A percentile compares a stretch with the other conserved stretches of the same genome.
phyloP scores from a whole-genome alignment of 768 basidiomycete species.

The Trametes maxima region DNA sequence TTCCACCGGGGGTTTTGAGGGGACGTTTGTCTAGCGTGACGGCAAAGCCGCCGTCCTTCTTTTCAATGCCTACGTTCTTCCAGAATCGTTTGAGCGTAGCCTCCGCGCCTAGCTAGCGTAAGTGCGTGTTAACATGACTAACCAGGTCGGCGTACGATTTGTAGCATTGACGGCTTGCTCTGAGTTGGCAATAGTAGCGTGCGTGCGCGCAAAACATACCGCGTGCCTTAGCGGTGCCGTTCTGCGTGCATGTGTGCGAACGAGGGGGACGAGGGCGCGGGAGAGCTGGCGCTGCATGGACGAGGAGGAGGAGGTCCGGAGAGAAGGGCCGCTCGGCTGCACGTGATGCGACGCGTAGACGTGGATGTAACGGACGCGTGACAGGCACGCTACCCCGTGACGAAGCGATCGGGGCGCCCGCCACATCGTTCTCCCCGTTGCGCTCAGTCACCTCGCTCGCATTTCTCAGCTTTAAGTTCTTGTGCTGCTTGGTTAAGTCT shows the following conservation, averaged over 20 bases:
- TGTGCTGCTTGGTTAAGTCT: background rate
- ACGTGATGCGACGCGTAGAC: constrained; percentile 13
- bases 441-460: background rate
- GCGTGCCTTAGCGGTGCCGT: background rate
- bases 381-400: constrained; percentile 9
- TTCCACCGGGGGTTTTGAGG: constrained; percentile 89
- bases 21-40: constrained; percentile 83
- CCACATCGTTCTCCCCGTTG: background rate
- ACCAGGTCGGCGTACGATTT: constrained; percentile 51
- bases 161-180: constrained; percentile 49
- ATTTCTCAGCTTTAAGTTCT: background rate
- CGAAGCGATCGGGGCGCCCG: background rate
- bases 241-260: constrained; percentile 3
- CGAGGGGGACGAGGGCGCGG: constrained; percentile 13
- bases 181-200: constrained; percentile 20
- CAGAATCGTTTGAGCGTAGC: constrained; percentile 89
- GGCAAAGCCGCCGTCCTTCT: constrained; percentile 50
- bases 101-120: constrained; percentile 67
- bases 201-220: background rate
- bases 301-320: background rate
- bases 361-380: constrained; percentile 7
- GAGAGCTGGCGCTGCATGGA: constrained; percentile 17
- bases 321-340: constrained; percentile 1
- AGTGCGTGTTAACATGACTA: background rate
- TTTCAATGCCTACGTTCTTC: constrained; percentile 84